A percentile compares a stretch with the other conserved stretches of the same genome.
phyloP scores from a whole-genome alignment of 78 protist species.

The Dictyostelium intermedium region DNA sequence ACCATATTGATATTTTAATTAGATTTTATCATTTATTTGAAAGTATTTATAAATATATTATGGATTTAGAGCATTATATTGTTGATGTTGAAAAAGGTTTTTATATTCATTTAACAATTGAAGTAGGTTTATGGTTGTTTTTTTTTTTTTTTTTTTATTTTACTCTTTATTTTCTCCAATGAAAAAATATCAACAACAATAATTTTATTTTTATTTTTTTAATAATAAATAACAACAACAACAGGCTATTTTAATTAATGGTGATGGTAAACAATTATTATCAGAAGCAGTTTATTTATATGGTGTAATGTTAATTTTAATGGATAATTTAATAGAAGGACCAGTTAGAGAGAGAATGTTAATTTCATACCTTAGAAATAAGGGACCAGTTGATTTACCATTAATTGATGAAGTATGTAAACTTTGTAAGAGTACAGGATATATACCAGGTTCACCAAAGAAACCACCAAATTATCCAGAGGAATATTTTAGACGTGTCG shows the following conservation, averaged over 20 bases:
- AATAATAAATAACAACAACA: too few species aligned
- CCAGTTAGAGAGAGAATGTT: conserved; percentile 96
- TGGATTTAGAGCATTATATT: conserved; percentile 79
- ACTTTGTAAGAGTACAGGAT: conserved; percentile 94
- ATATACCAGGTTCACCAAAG: conserved; percentile 25
- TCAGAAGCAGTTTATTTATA: conserved; percentile 93
- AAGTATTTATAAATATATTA: conserved; percentile 89
- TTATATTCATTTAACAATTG: conserved; percentile 91
- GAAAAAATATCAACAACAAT: not conserved
- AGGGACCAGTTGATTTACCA: conserved; percentile 89
- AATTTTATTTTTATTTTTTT: not conserved
- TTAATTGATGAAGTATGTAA: conserved; percentile 93
- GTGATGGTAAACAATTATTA: conserved; percentile 97
- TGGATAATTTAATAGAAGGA: conserved; percentile 95
- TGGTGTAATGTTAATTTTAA: conserved; percentile 95
- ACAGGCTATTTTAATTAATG: conserved; percentile 87
- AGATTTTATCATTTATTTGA: conserved; percentile 96
- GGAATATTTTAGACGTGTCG: conserved; percentile 85
- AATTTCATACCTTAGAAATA: conserved; percentile 94
- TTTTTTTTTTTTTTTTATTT: not conserved
- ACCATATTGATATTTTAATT: conserved; percentile 86
- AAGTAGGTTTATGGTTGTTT: conserved; percentile 24
- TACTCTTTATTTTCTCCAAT: not conserved
- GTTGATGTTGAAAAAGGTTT: conserved; percentile 92
- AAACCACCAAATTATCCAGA: conserved; percentile 94